Conservation (phyloP, 1,139 yeast species). For the Blastobotrys proliferans region DNA sequence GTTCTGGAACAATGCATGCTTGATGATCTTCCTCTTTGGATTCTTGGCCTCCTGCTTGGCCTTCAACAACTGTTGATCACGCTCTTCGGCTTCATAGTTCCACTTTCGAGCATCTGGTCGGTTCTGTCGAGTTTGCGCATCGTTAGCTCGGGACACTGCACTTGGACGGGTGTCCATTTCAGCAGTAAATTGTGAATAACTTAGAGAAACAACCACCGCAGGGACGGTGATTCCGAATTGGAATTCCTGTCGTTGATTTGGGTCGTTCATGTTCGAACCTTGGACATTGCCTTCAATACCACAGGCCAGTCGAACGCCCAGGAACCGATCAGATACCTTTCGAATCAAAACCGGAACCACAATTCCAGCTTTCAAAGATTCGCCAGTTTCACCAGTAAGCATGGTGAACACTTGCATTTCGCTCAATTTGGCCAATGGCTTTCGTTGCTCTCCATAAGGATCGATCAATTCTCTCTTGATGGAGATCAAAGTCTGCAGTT, state of each 20-base stretch:
- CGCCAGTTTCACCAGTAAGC: slow-evolving; percentile 82
- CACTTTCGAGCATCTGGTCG: slow-evolving; percentile 60
- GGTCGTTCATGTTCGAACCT: slow-evolving; percentile 33
- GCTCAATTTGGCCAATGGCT: slow-evolving; percentile 62
- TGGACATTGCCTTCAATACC: slow-evolving; percentile 69
- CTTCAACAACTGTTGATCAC: slow-evolving; percentile 54
- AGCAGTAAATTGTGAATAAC: slow-evolving; percentile 69
- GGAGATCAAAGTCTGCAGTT: slow-evolving; percentile 78
- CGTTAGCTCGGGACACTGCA: slow-evolving; percentile 57
- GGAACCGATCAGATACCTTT: slow-evolving; percentile 45
- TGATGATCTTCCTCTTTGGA: slow-evolving; percentile 69
- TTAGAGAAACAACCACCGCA: slow-evolving; percentile 68
- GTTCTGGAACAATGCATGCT: slow-evolving; percentile 86
- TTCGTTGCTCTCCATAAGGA: slow-evolving; percentile 81
- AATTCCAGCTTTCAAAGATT: slow-evolving; percentile 63
- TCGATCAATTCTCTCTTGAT: slow-evolving; percentile 85
- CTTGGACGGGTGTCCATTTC: slow-evolving; percentile 65
- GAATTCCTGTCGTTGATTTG: slow-evolving; percentile 28
- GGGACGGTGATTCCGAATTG: slow-evolving; percentile 78
- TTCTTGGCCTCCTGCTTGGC: slow-evolving; percentile 46
- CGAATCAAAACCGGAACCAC: slow-evolving; percentile 74
- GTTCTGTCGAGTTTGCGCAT: slow-evolving; percentile 20
- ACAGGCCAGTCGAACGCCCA: slow-evolving; percentile 66
- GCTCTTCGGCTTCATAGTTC: slow-evolving; percentile 74
- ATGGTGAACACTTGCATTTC: slow-evolving; percentile 76